Evolutionary conservation across 2,329 filamentous ascomycete genomes (phyloP).

Genomic region (Fusarium sp.): DNA sequence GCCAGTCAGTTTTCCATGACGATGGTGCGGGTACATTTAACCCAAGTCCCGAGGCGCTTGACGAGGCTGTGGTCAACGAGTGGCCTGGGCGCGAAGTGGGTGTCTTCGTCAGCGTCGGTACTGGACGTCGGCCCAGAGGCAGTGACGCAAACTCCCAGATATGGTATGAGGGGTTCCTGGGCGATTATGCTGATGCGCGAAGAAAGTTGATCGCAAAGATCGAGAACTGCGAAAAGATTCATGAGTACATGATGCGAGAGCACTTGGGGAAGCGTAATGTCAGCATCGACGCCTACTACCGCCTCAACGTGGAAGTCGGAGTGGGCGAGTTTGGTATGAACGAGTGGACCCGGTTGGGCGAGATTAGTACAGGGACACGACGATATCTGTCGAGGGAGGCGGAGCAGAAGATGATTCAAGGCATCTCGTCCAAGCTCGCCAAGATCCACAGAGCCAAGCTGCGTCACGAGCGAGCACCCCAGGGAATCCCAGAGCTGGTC

Average conservation of each 20-base stretch:
- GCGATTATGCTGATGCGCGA: slow-evolving; percentile 90
- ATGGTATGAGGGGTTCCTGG: slow-evolving; percentile 95
- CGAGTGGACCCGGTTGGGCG: slow-evolving; percentile 91
- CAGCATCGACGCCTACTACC: slow-evolving; percentile 89
- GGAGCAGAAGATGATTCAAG: slow-evolving; percentile 78
- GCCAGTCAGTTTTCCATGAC: slow-evolving; percentile 92
- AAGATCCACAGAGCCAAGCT: slow-evolving; percentile 81
- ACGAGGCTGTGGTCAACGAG: slow-evolving; percentile 90
- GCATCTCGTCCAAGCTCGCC: slow-evolving; percentile 80
- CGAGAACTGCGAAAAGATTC: slow-evolving; percentile 90
- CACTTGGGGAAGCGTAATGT: slow-evolving; percentile 79
- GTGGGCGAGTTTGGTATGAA: slow-evolving; percentile 99
- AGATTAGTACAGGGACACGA: slow-evolving; percentile 91
- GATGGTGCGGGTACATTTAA: slow-evolving; percentile 94
- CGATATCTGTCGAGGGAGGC: slow-evolving; percentile 78
- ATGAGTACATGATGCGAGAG: slow-evolving; percentile 83
- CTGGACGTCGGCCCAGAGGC: slow-evolving; percentile 75
- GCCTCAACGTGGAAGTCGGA: slow-evolving; percentile 95
- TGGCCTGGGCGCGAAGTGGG: slow-evolving; percentile 95
- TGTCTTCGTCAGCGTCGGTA: slow-evolving; percentile 93
- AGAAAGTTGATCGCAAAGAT: slow-evolving; percentile 88
- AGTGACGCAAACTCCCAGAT: slow-evolving; percentile 74
- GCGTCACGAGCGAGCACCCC: slow-evolving; percentile 64
- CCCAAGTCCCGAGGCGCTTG: slow-evolving; percentile 81
- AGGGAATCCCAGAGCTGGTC: slow-evolving; percentile 54